Evolutionary conservation across 2,329 filamentous ascomycete genomes (phyloP), one percentile per base, ranked within the genome.

Genomic region (Ophiostoma novo-ulmi): DNA sequence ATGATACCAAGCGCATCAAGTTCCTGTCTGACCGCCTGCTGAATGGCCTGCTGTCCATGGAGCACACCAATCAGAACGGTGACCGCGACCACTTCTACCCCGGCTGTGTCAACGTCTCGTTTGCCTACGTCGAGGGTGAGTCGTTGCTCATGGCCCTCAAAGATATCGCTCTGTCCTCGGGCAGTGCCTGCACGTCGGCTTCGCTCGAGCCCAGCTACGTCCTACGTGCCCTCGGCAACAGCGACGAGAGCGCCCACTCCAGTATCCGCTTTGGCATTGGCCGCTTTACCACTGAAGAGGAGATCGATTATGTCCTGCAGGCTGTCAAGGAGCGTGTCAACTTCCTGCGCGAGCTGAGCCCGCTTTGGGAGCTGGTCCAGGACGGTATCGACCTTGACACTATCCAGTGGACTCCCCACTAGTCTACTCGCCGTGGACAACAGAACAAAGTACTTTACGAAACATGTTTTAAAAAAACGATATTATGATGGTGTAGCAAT

Each of bases 321-420:
- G 94, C 95, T 0, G 95, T 99, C 0, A 87, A 87, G 79, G 92
- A 97, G 78, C 88, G 95, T 69, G 95, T 99, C 63, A 91, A 88
- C 20, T 98, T 98, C 85, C 83, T 99, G 77, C 88, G 95, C 76
- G 95, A 99, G 82, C 84, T 99, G 75, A 97, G 94, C 79, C 95
- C 95, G 55, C 82, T 99, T 71, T 99, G 95, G 95, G 95, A 99
- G 81, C 82, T 99, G 74, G 95, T 99, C 14, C 95, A 99, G 82
- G 95, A 99, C 80, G 95, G 95, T 20, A 88, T 99, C 74, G 95
- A 97, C 78, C 82, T 99, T 75, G 92, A 96, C 81, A 97, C 93
- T 63, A 99, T 99, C 77, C 90, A 99, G 82, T 99, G 95, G 95
- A 97, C 91, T 79, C 94, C 97, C 83, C 95, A 99, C 81, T 98